Evolutionary conservation across 2,329 filamentous ascomycete genomes (phyloP).

Genomic region (Pseudopithomyces chartarum): DNA sequence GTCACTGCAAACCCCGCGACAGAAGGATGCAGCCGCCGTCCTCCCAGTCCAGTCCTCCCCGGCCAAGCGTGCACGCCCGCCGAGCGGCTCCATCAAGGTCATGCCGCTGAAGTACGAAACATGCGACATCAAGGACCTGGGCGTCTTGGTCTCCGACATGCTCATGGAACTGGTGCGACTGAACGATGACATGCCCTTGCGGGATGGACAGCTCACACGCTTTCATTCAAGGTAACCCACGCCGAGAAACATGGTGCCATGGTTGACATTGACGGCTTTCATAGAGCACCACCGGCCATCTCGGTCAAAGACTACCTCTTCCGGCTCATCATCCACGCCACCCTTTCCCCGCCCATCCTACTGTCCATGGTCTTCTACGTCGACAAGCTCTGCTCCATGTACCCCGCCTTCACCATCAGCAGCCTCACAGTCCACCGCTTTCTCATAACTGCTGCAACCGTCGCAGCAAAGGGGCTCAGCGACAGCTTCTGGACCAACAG

Average conservation of each 20-base stretch:
- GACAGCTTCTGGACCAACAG: constrained; percentile 99
- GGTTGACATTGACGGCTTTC: constrained; percentile 16
- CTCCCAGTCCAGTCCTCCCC: constrained; percentile 27
- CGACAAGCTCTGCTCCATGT: constrained; percentile 88
- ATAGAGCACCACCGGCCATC: constrained; percentile 79
- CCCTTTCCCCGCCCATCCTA: constrained; percentile 88
- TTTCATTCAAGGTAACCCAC: constrained; percentile 83
- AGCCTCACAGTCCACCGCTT: constrained; percentile 97
- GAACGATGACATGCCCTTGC: constrained; percentile 85
- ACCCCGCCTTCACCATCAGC: constrained; percentile 94
- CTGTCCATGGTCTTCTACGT: constrained; percentile 99
- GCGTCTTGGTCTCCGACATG: constrained; percentile 92
- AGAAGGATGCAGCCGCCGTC: constrained; percentile 22
- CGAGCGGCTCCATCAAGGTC: constrained; percentile 55
- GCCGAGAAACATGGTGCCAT: neutral
- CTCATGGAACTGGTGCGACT: constrained; percentile 90
- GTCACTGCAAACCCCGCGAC: constrained; percentile 17
- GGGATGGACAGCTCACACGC: constrained; percentile 83
- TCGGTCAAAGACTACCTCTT: constrained; percentile 94
- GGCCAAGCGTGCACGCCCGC: constrained; percentile 38
- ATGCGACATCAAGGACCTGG: constrained; percentile 83
- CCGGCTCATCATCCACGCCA: constrained; percentile 90
- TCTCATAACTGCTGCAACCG: constrained; percentile 91
- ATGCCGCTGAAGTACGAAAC: constrained; percentile 80
- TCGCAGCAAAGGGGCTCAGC: constrained; percentile 92